Percentiles rank a stretch among this genome's conserved stretches.
Evolutionary conservation across 768 basidiomycete species (phyloP).

Genomic region (Podaxis pistillaris): DNA sequence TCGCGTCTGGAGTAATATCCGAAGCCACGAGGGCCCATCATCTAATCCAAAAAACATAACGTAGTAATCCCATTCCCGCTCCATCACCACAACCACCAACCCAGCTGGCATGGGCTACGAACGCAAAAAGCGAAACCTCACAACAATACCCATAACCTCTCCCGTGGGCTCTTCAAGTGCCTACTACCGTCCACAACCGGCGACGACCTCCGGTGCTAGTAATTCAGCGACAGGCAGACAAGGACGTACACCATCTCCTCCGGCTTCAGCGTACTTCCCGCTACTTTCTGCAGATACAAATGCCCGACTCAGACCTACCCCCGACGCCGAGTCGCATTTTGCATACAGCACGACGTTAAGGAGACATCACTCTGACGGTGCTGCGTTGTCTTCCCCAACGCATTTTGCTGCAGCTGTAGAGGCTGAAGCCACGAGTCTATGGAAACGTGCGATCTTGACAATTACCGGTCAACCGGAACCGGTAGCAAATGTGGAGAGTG

Average conservation of each 20-base stretch:
- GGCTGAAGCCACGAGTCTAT: conserved; percentile 49
- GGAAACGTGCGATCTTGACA: conserved; percentile 42
- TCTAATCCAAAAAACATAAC: background rate
- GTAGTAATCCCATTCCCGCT: conserved; percentile 13
- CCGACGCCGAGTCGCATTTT: conserved; percentile 72
- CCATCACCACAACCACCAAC: conserved; percentile 23
- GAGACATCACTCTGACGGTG: conserved; percentile 55
- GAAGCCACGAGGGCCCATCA: background rate
- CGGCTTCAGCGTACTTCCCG: conserved; percentile 80
- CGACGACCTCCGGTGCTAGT: conserved; percentile 16
- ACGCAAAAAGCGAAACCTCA: conserved; percentile 40
- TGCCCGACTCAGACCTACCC: conserved; percentile 52
- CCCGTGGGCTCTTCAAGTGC: conserved; percentile 35
- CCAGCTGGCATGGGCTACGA: conserved; percentile 41
- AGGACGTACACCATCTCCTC: conserved; percentile 55
- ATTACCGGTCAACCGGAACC: conserved; percentile 36
- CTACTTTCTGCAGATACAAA: conserved; percentile 47
- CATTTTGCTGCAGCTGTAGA: conserved; percentile 46
- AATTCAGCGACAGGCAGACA: background rate
- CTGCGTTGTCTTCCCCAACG: conserved; percentile 44
- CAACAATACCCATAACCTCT: conserved; percentile 30
- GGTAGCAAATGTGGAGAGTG: conserved; percentile 39
- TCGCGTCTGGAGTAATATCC: conserved; percentile 13
- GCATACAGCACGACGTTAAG: conserved; percentile 81
- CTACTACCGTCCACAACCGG: conserved; percentile 26